These are phyloP conservation scores for Stagonosporopsis chrysanthemi DNA, from an alignment of 2,329 filamentous ascomycete genomes.

Conservation along the genomic window DNA sequence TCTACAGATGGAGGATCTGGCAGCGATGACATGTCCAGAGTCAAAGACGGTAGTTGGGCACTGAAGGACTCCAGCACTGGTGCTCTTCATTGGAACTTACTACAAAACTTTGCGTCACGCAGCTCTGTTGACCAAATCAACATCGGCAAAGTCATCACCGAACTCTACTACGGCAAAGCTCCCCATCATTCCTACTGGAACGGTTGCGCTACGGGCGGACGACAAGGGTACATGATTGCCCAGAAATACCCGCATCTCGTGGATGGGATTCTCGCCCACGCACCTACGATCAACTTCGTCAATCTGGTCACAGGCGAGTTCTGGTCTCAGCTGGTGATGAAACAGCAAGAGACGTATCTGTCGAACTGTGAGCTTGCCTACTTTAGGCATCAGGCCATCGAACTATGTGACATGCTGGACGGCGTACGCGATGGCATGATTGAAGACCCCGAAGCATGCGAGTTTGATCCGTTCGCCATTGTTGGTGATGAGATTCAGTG, in stretches of 20 bases:
- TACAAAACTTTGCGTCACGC: slow-evolving; percentile 50
- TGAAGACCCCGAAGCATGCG: slow-evolving; percentile 34
- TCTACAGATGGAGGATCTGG: slow-evolving; percentile 45
- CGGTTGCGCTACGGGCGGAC: slow-evolving; percentile 46
- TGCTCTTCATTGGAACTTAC: slow-evolving; percentile 37
- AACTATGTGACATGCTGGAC: slow-evolving; percentile 39
- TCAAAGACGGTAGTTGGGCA: slow-evolving; percentile 30
- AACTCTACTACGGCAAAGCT: slow-evolving; percentile 44
- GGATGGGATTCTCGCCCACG: slow-evolving; percentile 47
- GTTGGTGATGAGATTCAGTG: slow-evolving; percentile 30
- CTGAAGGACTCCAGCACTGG: slow-evolving; percentile 26
- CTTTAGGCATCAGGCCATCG: slow-evolving; percentile 30
- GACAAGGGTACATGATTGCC: slow-evolving; percentile 46
- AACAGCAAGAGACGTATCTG: slow-evolving; percentile 29
- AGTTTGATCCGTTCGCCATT: slow-evolving; percentile 28
- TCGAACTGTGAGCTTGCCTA: slow-evolving; percentile 40
- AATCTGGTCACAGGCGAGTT: slow-evolving; percentile 30
- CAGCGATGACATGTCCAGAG: slow-evolving; percentile 8
- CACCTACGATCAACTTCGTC: slow-evolving; percentile 40
- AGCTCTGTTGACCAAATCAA: slow-evolving; percentile 48
- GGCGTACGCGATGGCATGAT: slow-evolving; percentile 46
- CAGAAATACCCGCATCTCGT: slow-evolving; percentile 43
- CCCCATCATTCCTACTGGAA: slow-evolving; percentile 47
- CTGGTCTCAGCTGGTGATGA: slow-evolving; percentile 42
- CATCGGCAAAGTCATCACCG: slow-evolving; percentile 45